A percentile compares a stretch with the other conserved stretches of the same genome.
Conservation (phyloP, 116 monocot genomes). For the Papilionanthe hybrid region DNA sequence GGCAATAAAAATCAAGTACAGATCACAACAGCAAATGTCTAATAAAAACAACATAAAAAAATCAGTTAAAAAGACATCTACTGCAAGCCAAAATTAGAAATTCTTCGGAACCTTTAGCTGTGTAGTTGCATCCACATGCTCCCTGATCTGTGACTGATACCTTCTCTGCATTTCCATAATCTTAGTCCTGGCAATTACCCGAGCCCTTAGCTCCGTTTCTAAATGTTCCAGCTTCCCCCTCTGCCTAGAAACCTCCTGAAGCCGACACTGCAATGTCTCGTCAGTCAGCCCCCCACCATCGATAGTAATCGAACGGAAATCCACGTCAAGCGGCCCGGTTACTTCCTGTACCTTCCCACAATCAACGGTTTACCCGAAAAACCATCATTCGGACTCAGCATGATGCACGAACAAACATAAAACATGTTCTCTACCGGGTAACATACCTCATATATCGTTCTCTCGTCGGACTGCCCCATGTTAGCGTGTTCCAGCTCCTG, state of each 20-base stretch:
- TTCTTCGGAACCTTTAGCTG: constrained; percentile 54
- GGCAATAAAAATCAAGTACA: too few species aligned
- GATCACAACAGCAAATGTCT: too few species aligned
- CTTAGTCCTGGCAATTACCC: constrained; percentile 41
- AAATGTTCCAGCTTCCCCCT: constrained; percentile 61
- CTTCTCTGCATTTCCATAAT: constrained; percentile 49
- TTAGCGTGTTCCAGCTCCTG: constrained; percentile 51
- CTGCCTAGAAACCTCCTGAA: constrained; percentile 45
- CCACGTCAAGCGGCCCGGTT: constrained; percentile 19
- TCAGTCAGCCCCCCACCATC: constrained; percentile 47
- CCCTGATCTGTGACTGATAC: constrained; percentile 56
- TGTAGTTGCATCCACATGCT: constrained; percentile 38
- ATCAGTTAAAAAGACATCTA: neutral
- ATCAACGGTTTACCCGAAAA: neutral
- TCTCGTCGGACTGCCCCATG: constrained; percentile 60
- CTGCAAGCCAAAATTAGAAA: neutral
- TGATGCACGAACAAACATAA: neutral
- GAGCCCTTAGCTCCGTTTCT: constrained; percentile 64
- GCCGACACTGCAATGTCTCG: constrained; percentile 46
- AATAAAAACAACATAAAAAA: too few species aligned
- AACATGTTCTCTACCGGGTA: neutral
- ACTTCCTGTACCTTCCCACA: constrained; percentile 57
- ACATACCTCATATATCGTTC: constrained; percentile 72
- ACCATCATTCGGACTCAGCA: neutral
- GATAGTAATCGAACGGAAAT: constrained; percentile 64